These are phyloP conservation scores for Oryza meridionalis DNA, from an alignment of 176 grass and related monocot genomes.

Conservation along the genomic window DNA sequence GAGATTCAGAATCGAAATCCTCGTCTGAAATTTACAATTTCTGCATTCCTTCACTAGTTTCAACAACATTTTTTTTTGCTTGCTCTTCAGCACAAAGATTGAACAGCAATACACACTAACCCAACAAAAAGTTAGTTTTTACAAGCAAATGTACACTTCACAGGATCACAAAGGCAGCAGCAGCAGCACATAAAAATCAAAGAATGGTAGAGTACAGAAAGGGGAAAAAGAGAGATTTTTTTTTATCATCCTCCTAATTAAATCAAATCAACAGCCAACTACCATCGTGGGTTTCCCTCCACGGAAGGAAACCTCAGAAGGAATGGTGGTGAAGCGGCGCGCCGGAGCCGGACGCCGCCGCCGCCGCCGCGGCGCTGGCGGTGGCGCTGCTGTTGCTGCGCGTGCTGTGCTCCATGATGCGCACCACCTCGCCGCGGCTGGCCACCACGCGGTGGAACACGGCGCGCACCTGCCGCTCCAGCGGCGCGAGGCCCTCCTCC, in stretches of 20 bases:
- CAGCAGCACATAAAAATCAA: constrained; percentile 34
- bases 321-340: constrained; percentile 44
- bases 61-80: background rate
- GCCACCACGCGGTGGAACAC: constrained; percentile 86
- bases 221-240: background rate
- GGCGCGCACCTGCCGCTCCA: constrained; percentile 75
- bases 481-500: constrained; percentile 70
- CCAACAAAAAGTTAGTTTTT: constrained; percentile 42
- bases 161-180: background rate
- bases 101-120: constrained; percentile 22
- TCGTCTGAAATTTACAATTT: background rate
- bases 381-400: constrained; percentile 22
- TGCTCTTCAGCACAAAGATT: constrained; percentile 36
- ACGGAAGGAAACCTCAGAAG: constrained; percentile 20
- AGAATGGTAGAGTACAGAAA: constrained; percentile 40
- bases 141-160: constrained; percentile 39
- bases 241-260: background rate
- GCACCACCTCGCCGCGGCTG: constrained; percentile 65
- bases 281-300: background rate
- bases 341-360: constrained; percentile 39
- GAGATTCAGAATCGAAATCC: background rate
- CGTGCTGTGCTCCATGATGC: constrained; percentile 54
- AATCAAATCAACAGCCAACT: background rate
- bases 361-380: background rate
- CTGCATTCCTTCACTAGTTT: constrained; percentile 6